Percentiles rank a stretch among this genome's conserved stretches.
These are phyloP conservation scores for Phytophthora palmivora DNA, from an alignment of 352 stramenopile genomes.

Conservation along the genomic window DNA sequence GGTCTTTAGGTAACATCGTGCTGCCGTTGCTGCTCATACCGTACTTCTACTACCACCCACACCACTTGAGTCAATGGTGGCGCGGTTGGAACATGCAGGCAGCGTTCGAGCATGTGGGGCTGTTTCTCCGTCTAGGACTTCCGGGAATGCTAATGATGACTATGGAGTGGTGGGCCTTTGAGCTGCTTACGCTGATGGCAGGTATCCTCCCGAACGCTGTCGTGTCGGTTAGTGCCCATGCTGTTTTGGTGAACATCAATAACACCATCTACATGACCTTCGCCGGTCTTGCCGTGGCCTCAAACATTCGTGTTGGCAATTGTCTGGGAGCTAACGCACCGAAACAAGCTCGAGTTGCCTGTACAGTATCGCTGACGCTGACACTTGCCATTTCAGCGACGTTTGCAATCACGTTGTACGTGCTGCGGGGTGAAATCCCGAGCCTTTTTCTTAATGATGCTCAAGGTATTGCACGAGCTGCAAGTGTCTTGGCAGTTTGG, in stretches of 20 bases:
- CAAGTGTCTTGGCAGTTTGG: constrained; percentile 51
- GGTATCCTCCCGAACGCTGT: constrained; percentile 59
- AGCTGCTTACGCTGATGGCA: constrained; percentile 62
- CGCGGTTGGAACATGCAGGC: constrained; percentile 49
- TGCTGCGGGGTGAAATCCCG: constrained; percentile 32
- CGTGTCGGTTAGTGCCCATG: constrained; percentile 63
- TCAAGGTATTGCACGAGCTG: constrained; percentile 45
- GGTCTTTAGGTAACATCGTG: constrained; percentile 56
- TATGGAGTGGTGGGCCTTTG: constrained; percentile 76
- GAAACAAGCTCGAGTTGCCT: constrained; percentile 53
- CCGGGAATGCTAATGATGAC: constrained; percentile 66
- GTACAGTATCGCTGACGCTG: constrained; percentile 41
- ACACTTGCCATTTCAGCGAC: constrained; percentile 39
- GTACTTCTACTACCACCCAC: constrained; percentile 58
- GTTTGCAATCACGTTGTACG: constrained; percentile 34
- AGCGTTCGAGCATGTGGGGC: constrained; percentile 36
- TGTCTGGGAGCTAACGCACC: constrained; percentile 55
- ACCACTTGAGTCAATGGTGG: constrained; percentile 52
- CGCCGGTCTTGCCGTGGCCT: constrained; percentile 56
- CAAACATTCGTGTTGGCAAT: constrained; percentile 75
- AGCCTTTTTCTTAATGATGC: constrained; percentile 53
- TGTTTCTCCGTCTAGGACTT: constrained; percentile 60
- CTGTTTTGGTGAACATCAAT: constrained; percentile 70
- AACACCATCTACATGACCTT: constrained; percentile 74
- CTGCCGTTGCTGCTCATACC: constrained; percentile 55